Percentiles rank a stretch among this genome's conserved stretches.
Evolutionary conservation across 331 rosid genomes (phyloP).

Genomic region (Acacia pycnantha): DNA sequence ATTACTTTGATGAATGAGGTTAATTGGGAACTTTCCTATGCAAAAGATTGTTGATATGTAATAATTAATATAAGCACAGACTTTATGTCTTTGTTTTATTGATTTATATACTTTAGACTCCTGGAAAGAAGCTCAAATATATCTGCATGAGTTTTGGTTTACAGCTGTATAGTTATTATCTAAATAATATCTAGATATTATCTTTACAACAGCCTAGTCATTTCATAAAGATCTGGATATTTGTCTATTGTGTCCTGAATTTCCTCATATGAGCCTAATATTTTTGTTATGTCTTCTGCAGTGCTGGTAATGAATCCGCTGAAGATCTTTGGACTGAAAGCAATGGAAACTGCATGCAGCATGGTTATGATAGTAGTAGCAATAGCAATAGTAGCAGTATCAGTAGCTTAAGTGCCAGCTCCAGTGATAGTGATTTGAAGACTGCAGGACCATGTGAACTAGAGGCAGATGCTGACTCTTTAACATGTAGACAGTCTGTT

Average conservation of each 20-base stretch:
- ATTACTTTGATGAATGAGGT: slow-evolving; percentile 5
- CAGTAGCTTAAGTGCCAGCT: slow-evolving; percentile 89
- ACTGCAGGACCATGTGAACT: slow-evolving; percentile 71
- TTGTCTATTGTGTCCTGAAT: slow-evolving; percentile 2
- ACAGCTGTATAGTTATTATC: neutral
- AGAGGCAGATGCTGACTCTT: slow-evolving; percentile 98
- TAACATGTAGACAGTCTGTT: slow-evolving; percentile 82
- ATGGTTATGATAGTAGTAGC: slow-evolving; percentile 89
- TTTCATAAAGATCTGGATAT: neutral
- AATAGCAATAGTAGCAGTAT: slow-evolving; percentile 95
- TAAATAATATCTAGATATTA: too few relatives aligned
- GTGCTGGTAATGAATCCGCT: slow-evolving; percentile 73
- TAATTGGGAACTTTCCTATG: slow-evolving; percentile 16
- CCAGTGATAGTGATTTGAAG: slow-evolving; percentile 84
- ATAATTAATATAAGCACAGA: slow-evolving; percentile 13
- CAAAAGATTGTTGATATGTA: slow-evolving; percentile 8
- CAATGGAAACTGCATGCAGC: slow-evolving; percentile 55
- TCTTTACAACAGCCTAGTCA: neutral
- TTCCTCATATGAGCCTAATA: slow-evolving; percentile 23
- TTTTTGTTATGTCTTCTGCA: slow-evolving; percentile 49
- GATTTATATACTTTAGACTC: slow-evolving; percentile 4
- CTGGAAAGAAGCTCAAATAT: slow-evolving; percentile 8
- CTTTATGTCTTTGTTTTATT: slow-evolving; percentile 17
- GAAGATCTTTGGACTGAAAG: slow-evolving; percentile 71
- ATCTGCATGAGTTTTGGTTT: slow-evolving; percentile 15